These are phyloP conservation scores for Pisolithus thermaeus DNA, from an alignment of 1,284 basidiomycete genomes.

Conservation along the genomic window DNA sequence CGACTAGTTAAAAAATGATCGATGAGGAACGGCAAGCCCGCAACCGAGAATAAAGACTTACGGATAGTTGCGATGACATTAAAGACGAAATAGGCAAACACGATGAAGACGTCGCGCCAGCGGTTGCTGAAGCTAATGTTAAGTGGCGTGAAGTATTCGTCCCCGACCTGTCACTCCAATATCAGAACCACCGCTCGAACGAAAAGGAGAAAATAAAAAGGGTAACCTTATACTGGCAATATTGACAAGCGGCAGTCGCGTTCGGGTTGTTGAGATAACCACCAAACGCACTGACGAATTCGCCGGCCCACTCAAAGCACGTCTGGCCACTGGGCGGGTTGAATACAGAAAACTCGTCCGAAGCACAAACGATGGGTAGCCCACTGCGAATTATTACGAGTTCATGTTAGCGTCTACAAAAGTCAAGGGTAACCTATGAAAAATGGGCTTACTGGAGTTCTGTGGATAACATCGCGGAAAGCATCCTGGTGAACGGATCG, in stretches of 20 bases:
- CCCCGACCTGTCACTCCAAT: background rate
- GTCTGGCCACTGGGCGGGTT: slow-evolving; percentile 71
- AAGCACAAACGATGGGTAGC: slow-evolving; percentile 59
- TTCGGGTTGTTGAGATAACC: slow-evolving; percentile 78
- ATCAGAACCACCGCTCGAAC: background rate
- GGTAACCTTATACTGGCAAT: slow-evolving; percentile 58
- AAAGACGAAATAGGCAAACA: slow-evolving; percentile 66
- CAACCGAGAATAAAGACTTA: slow-evolving; percentile 28
- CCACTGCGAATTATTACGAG: slow-evolving; percentile 37
- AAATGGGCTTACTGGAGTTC: slow-evolving; percentile 59
- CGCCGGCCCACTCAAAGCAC: slow-evolving; percentile 64
- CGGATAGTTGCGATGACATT: slow-evolving; percentile 67
- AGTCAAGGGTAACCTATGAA: background rate
- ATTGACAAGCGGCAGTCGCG: slow-evolving; percentile 59
- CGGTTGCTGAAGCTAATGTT: slow-evolving; percentile 63
- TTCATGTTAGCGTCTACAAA: slow-evolving; percentile 7
- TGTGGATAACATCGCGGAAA: slow-evolving; percentile 72
- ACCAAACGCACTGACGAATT: slow-evolving; percentile 57
- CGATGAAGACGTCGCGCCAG: slow-evolving; percentile 73
- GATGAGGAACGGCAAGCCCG: slow-evolving; percentile 7
- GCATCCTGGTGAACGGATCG: slow-evolving; percentile 65
- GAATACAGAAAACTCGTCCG: slow-evolving; percentile 65
- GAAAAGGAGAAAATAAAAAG: background rate
- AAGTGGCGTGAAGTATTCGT: slow-evolving; percentile 35
- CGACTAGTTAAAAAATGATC: slow-evolving; percentile 35